A percentile compares a stretch with the other conserved stretches of the same genome.
These are phyloP conservation scores for Pleoardoris graminearum DNA, from an alignment of 2,329 filamentous ascomycete species.

Conservation along the genomic window DNA sequence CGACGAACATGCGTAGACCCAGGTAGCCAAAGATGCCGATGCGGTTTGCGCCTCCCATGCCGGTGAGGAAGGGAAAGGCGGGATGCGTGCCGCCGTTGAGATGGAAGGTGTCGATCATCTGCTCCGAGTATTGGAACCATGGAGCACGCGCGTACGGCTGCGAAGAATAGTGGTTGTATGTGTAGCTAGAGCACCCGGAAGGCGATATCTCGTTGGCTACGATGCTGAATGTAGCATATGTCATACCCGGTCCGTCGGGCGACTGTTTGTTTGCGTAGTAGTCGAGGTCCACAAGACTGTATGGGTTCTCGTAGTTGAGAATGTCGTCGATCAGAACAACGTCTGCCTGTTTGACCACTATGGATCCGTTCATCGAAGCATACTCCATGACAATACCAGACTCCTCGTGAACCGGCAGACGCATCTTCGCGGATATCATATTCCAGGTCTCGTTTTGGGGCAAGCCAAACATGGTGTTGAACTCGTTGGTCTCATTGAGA, in stretches of 20 bases:
- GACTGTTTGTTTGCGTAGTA: conserved; percentile 73
- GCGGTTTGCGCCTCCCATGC: conserved; percentile 70
- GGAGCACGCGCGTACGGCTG: conserved; percentile 67
- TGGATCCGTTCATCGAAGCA: conserved; percentile 66
- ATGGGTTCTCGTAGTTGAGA: conserved; percentile 61
- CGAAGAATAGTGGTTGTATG: conserved; percentile 66
- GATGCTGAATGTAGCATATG: conserved; percentile 70
- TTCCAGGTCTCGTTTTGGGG: conserved; percentile 62
- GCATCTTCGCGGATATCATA: conserved; percentile 60
- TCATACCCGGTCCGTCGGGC: conserved; percentile 71
- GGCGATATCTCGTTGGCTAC: conserved; percentile 67
- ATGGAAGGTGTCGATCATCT: conserved; percentile 63
- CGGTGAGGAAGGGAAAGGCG: conserved; percentile 72
- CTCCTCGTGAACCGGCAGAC: conserved; percentile 56
- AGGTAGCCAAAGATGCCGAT: conserved; percentile 70
- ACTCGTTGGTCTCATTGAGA: conserved; percentile 60
- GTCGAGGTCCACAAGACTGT: conserved; percentile 62
- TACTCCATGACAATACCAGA: conserved; percentile 68
- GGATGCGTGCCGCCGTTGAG: conserved; percentile 69
- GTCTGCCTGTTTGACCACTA: conserved; percentile 71
- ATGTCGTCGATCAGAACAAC: conserved; percentile 69
- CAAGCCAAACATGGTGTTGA: conserved; percentile 60
- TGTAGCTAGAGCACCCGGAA: conserved; percentile 69
- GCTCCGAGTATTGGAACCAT: conserved; percentile 73
- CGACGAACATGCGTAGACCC: conserved; percentile 63